Conservation (phyloP, 345 rosid species). For the Raphanus raphanistrum region DNA sequence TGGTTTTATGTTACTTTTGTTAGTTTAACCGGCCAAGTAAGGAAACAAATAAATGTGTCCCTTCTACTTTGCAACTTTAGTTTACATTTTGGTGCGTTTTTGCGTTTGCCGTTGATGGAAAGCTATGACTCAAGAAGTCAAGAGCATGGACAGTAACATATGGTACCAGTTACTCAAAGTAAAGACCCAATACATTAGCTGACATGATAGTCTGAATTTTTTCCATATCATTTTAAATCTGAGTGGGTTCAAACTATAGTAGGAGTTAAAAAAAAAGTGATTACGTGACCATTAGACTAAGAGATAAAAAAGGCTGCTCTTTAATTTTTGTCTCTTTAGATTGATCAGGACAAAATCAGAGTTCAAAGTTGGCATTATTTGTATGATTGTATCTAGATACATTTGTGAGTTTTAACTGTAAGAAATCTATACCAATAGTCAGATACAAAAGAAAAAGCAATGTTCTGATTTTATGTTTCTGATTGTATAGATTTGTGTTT, state of each 20-base stretch:
- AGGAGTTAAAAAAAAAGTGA: not conserved
- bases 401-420: not conserved
- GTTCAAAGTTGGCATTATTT: not conserved
- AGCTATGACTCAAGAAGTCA: not conserved
- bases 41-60: not conserved
- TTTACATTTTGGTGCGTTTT: constrained; percentile 12
- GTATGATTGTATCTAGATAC: not conserved
- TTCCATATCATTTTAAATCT: not conserved
- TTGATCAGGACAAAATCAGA: not conserved
- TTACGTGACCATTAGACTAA: not conserved
- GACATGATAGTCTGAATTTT: not conserved
- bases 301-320: not conserved
- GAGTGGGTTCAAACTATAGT: not conserved
- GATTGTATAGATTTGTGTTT: not conserved
- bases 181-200: not conserved
- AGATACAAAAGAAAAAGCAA: not conserved
- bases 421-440: not conserved
- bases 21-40: not conserved
- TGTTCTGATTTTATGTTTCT: not conserved
- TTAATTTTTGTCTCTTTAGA: not conserved
- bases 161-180: not conserved
- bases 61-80: not conserved
- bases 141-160: not conserved
- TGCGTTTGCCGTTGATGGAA: not conserved
- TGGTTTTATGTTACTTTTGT: constrained; percentile 12